Conservation (phyloP, 1,284 basidiomycete genomes). For the Trametes hirsuta region DNA sequence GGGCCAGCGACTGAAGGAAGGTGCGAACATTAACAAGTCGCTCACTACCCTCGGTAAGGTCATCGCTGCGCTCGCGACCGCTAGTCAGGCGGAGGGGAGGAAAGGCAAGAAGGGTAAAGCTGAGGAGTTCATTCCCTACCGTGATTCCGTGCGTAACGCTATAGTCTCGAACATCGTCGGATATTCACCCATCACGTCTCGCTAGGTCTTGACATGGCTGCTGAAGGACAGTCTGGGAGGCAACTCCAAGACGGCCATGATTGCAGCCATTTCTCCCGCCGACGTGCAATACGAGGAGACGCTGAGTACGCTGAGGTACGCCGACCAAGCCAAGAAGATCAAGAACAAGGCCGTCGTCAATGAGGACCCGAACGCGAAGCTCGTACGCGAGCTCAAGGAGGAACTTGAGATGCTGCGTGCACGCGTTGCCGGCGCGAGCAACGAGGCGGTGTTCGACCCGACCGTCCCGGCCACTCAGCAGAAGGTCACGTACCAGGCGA, state of each 20-base stretch:
- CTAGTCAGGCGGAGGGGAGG: slow-evolving; percentile 68
- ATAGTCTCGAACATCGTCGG: neutral
- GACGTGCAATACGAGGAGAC: slow-evolving; percentile 94
- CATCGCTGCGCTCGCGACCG: slow-evolving; percentile 88
- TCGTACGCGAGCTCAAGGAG: slow-evolving; percentile 98
- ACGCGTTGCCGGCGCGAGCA: slow-evolving; percentile 64
- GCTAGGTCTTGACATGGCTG: slow-evolving; percentile 93
- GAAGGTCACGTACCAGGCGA: slow-evolving; percentile 93
- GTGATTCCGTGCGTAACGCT: slow-evolving; percentile 79
- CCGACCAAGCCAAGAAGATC: slow-evolving; percentile 99
- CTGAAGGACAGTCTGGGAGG: slow-evolving; percentile 97
- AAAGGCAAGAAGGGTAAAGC: slow-evolving; percentile 85
- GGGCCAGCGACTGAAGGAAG: slow-evolving; percentile 91
- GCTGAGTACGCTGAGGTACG: slow-evolving; percentile 92
- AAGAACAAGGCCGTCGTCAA: slow-evolving; percentile 99
- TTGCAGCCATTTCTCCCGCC: slow-evolving; percentile 96
- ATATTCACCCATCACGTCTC: neutral
- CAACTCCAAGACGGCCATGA: slow-evolving; percentile 96
- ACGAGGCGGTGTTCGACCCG: slow-evolving; percentile 86
- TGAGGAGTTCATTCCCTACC: slow-evolving; percentile 92
- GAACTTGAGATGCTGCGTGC: slow-evolving; percentile 90
- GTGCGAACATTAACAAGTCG: slow-evolving; percentile 98
- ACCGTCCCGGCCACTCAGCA: slow-evolving; percentile 92
- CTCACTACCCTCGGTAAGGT: slow-evolving; percentile 97
- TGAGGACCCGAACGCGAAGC: slow-evolving; percentile 98